Evolutionary conservation across 1,139 yeast genomes (phyloP).

Genomic region (Saccharomycopsis hybrid): DNA sequence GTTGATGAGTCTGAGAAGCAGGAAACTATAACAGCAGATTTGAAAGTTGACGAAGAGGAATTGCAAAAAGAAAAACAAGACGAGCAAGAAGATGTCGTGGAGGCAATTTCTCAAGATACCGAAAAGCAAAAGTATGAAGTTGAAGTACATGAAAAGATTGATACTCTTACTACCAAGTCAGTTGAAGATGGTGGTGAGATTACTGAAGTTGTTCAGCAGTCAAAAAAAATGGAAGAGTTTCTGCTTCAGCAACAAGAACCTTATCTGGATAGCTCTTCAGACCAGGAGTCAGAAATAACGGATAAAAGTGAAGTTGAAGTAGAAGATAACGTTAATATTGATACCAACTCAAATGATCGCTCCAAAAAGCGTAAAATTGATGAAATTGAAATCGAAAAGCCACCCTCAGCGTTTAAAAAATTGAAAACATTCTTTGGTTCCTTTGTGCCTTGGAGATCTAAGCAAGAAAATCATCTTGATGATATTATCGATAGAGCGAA

Average conservation of each 20-base stretch:
- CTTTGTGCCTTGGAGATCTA: background rate
- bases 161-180: background rate
- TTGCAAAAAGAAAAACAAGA: background rate
- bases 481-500: background rate
- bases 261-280: conserved; percentile 1
- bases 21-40: background rate
- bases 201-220: background rate
- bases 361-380: conserved; percentile 1
- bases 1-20: no score
- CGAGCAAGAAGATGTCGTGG: background rate
- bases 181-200: background rate
- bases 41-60: background rate
- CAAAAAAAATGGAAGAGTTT: background rate
- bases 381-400: background rate
- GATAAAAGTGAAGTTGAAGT: background rate
- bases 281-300: background rate
- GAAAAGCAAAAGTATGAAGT: background rate
- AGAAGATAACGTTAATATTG: background rate
- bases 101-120: background rate
- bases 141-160: background rate
- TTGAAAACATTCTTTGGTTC: background rate
- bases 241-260: background rate
- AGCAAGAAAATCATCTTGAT: no score
- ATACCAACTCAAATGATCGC: background rate
- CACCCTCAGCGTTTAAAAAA: conserved; percentile 2